Percentiles rank a stretch among this genome's conserved stretches.
These are phyloP conservation scores for Anethum foeniculum DNA, from an alignment of 140 eudicot genomes.

Conservation along the genomic window DNA sequence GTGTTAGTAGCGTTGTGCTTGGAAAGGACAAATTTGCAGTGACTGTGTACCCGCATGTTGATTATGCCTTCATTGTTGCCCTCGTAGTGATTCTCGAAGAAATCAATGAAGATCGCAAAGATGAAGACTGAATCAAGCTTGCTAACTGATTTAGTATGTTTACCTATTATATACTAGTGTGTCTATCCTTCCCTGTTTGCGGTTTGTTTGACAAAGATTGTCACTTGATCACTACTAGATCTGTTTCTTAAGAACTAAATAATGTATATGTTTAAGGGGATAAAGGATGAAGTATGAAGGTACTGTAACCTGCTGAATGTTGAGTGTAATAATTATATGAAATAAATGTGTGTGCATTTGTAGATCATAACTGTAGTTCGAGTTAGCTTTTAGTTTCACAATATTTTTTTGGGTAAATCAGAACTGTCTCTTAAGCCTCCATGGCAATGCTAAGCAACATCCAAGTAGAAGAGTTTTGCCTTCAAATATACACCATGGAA, in stretches of 20 bases:
- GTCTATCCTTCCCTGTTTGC: background rate
- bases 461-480: too few relatives aligned
- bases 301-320: background rate
- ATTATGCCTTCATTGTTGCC: constrained; percentile 40
- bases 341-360: too few relatives aligned
- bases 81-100: constrained; percentile 35
- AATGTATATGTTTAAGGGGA: background rate
- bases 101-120: constrained; percentile 15
- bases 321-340: background rate
- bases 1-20: constrained; percentile 20
- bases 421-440: background rate
- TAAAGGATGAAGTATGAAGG: background rate
- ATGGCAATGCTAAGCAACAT: background rate
- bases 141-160: background rate
- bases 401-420: too few relatives aligned
- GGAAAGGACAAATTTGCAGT: constrained; percentile 40
- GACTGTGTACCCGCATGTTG: constrained; percentile 39
- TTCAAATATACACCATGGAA: too few relatives aligned
- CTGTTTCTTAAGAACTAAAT: background rate
- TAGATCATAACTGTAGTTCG: too few relatives aligned
- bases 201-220: background rate
- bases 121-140: background rate
- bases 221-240: background rate
- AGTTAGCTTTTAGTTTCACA: too few relatives aligned
- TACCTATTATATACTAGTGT: background rate